Evolutionary conservation across 306 rosid genomes (phyloP).

Genomic region (Quercus gilva): DNA sequence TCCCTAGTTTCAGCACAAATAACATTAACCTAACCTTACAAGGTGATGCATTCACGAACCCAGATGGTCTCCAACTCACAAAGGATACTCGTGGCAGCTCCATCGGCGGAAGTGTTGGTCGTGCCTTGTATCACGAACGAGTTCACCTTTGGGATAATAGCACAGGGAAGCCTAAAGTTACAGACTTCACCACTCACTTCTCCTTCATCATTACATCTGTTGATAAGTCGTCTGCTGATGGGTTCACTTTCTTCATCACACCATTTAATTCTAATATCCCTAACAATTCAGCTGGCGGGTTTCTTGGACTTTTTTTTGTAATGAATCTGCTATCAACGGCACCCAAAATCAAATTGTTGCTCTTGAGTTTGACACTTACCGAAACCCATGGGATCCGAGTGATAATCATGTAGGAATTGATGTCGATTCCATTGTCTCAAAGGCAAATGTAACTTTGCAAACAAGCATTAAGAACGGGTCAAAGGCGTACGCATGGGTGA

Average conservation of each 20-base stretch:
- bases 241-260: conserved; percentile 60
- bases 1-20: neutral
- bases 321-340: too few relatives aligned
- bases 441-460: conserved; percentile 32
- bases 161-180: conserved; percentile 41
- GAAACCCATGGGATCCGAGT: conserved; percentile 55
- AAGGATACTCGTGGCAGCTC: too few relatives aligned
- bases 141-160: conserved; percentile 55
- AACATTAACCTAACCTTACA: too few relatives aligned
- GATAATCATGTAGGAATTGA: conserved; percentile 64
- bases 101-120: too few relatives aligned
- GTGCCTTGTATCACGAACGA: conserved; percentile 27
- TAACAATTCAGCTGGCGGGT: conserved; percentile 46
- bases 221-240: conserved; percentile 37
- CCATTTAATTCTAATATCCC: conserved; percentile 56
- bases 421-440: conserved; percentile 58
- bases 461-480: conserved; percentile 46
- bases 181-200: conserved; percentile 73
- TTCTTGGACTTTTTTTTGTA: conserved; percentile 18
- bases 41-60: too few relatives aligned
- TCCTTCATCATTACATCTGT: conserved; percentile 48
- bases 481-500: conserved; percentile 61
- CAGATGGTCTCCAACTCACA: too few relatives aligned
- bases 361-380: conserved; percentile 60
- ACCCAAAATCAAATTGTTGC: conserved; percentile 24